These are phyloP conservation scores for Sclerotinia minor DNA, from an alignment of 2,329 filamentous ascomycete genomes.

Conservation along the genomic window DNA sequence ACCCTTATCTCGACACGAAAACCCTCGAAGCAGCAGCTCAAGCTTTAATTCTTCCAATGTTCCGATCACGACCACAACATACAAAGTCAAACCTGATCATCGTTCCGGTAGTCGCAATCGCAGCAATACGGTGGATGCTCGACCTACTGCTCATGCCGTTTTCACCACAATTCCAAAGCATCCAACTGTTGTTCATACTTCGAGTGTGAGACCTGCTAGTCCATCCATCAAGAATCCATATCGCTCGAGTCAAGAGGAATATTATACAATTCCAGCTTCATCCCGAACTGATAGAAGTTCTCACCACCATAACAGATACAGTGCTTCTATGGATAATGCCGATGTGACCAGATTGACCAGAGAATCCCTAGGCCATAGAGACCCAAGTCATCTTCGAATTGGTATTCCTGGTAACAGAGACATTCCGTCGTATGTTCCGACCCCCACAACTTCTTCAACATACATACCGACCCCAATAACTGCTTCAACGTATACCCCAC, in stretches of 20 bases:
- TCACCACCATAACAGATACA: constrained; percentile 46
- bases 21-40: constrained; percentile 43
- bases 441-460: neutral
- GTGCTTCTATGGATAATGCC: constrained; percentile 52
- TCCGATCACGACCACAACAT: constrained; percentile 55
- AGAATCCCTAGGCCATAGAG: constrained; percentile 28
- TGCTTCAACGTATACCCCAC: neutral
- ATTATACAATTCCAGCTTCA: constrained; percentile 59
- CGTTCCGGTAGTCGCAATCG: constrained; percentile 52
- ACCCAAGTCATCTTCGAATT: constrained; percentile 31
- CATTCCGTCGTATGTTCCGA: neutral
- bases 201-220: constrained; percentile 46
- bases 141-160: constrained; percentile 51
- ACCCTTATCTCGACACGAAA: constrained; percentile 45
- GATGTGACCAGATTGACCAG: constrained; percentile 43
- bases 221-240: constrained; percentile 53
- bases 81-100: constrained; percentile 56
- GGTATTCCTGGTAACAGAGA: constrained; percentile 32
- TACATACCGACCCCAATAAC: constrained; percentile 10
- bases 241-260: constrained; percentile 54
- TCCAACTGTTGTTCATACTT: constrained; percentile 37
- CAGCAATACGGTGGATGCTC: constrained; percentile 52
- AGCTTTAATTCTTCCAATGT: constrained; percentile 31
- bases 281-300: constrained; percentile 49
- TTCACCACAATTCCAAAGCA: constrained; percentile 53